A percentile compares a stretch with the other conserved stretches of the same genome.
These are phyloP conservation scores for Telfairia occidentalis DNA, from an alignment of 331 rosid genomes.

Conservation along the genomic window DNA sequence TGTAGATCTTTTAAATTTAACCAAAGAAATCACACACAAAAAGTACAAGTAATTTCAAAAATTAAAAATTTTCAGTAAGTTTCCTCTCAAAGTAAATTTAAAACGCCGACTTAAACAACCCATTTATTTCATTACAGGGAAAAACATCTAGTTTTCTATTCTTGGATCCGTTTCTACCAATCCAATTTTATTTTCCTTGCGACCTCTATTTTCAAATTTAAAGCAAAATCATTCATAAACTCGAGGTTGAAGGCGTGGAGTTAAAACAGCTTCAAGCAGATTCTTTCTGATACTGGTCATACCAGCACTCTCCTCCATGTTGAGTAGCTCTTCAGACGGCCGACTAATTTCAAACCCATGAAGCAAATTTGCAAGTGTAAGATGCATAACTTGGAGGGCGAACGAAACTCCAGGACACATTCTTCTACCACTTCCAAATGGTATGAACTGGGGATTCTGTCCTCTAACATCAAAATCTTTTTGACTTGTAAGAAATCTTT, in stretches of 20 bases:
- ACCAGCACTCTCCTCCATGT: constrained; percentile 29
- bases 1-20: too few relatives aligned
- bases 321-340: constrained; percentile 14
- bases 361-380: constrained; percentile 24
- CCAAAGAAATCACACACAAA: too few relatives aligned
- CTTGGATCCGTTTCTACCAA: too few relatives aligned
- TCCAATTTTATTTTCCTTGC: too few relatives aligned
- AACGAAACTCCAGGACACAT: constrained; percentile 31
- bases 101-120: too few relatives aligned
- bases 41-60: too few relatives aligned
- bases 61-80: too few relatives aligned
- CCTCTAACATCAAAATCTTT: constrained; percentile 33
- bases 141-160: too few relatives aligned
- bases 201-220: too few relatives aligned
- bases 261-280: constrained; percentile 21
- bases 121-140: too few relatives aligned
- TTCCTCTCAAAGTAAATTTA: too few relatives aligned
- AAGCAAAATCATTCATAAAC: background rate
- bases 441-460: constrained; percentile 19
- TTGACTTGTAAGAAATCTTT: constrained; percentile 31
- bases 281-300: constrained; percentile 23
- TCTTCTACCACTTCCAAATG: constrained; percentile 51
- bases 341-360: constrained; percentile 30
- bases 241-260: constrained; percentile 11
- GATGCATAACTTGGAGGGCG: constrained; percentile 22